These are phyloP conservation scores for Xylaria sp. DNA, from an alignment of 2,329 filamentous ascomycete genomes.

Conservation along the genomic window DNA sequence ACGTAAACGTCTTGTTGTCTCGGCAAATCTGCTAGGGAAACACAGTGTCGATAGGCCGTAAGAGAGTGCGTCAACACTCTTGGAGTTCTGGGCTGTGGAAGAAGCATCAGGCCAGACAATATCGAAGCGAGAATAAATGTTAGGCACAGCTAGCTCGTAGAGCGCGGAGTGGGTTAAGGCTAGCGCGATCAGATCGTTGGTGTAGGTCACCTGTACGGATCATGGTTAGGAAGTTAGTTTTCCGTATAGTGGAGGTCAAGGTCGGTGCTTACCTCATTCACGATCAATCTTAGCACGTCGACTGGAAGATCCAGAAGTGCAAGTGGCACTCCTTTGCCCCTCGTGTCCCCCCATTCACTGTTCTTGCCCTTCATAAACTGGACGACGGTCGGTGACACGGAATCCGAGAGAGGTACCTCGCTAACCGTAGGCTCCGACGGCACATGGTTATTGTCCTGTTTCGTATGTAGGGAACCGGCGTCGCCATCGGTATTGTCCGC, in stretches of 20 bases:
- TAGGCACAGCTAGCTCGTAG: constrained; percentile 78
- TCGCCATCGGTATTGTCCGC: constrained; percentile 37
- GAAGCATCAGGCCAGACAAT: constrained; percentile 86
- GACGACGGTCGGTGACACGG: constrained; percentile 47
- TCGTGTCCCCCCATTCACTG: constrained; percentile 73
- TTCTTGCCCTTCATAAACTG: constrained; percentile 68
- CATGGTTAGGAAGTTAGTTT: constrained; percentile 25
- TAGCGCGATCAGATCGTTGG: constrained; percentile 82
- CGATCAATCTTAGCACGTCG: constrained; percentile 81
- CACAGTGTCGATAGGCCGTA: constrained; percentile 84
- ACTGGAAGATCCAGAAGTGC: constrained; percentile 79
- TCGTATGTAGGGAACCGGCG: constrained; percentile 36
- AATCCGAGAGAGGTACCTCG: constrained; percentile 37
- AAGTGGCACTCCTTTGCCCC: constrained; percentile 67
- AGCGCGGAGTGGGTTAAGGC: constrained; percentile 82
- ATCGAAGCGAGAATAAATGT: constrained; percentile 86
- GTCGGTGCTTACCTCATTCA: constrained; percentile 73
- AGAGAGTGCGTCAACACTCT: constrained; percentile 83
- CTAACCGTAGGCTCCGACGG: constrained; percentile 38
- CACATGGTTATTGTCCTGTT: constrained; percentile 36
- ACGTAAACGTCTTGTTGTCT: constrained; percentile 52
- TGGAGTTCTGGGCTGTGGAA: constrained; percentile 71
- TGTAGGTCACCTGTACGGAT: constrained; percentile 73
- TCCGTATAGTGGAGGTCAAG: not conserved
- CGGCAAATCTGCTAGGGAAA: constrained; percentile 67